phyloP scores from a whole-genome alignment of 805 yeast genomes.

The Jamesozyma lodderae region DNA sequence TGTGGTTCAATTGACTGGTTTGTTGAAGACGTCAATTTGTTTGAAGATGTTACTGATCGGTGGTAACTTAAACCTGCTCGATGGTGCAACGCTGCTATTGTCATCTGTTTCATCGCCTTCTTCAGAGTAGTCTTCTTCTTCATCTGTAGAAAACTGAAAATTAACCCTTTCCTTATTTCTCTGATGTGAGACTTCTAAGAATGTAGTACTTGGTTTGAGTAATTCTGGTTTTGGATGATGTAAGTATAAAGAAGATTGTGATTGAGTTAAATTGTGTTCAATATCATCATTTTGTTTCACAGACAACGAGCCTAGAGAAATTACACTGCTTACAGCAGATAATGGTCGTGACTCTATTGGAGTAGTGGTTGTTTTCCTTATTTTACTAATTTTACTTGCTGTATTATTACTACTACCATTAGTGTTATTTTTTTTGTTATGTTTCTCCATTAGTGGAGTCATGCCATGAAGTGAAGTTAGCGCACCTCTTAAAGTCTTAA shows the following conservation, averaged over 20 bases:
- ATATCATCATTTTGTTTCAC: not conserved
- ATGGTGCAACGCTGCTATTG: constrained; percentile 5
- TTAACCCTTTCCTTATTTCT: constrained; percentile 3
- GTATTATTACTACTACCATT: not conserved
- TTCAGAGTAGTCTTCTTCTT: constrained; percentile 6
- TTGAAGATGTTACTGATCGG: constrained; percentile 21
- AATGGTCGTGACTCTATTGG: constrained; percentile 12
- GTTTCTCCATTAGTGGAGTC: no score
- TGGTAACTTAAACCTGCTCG: constrained; percentile 23
- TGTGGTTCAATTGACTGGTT: constrained; percentile 23
- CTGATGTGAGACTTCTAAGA: not conserved
- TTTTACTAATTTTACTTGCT: constrained; percentile 2
- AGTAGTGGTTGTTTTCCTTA: constrained; percentile 11
- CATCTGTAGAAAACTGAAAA: constrained; percentile 12
- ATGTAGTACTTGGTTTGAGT: constrained; percentile 1
- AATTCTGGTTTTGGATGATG: not conserved
- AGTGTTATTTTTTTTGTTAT: no score
- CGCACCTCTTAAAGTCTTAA: constrained; percentile 3
- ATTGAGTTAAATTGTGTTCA: not conserved
- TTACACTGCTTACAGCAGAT: constrained; percentile 14
- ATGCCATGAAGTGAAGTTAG: constrained; percentile 14
- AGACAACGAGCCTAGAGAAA: constrained; percentile 12
- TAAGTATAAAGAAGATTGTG: not conserved
- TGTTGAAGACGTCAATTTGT: constrained; percentile 20
- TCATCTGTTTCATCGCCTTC: constrained; percentile 12